phyloP scores from a whole-genome alignment of 495 filamentous ascomycete species.

The Diplogelasinospora grovesii region DNA sequence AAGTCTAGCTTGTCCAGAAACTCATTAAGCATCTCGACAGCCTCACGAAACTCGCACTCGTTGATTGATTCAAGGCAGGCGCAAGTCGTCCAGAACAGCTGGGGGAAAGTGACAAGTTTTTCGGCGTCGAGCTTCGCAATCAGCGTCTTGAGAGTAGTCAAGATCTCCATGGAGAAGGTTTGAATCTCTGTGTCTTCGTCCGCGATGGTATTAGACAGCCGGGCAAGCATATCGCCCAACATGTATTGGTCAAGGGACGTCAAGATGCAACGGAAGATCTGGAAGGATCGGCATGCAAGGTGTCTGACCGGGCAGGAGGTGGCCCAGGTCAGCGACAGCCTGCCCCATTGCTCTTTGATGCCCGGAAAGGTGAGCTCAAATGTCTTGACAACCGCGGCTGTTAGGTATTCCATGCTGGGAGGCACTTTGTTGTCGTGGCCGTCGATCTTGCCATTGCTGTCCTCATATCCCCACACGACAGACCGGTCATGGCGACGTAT shows the following conservation, averaged over 20 bases:
- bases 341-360: constrained; percentile 83
- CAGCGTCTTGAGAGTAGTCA: constrained; percentile 86
- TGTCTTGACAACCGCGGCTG: constrained; percentile 70
- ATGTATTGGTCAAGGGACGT: constrained; percentile 84
- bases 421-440: constrained; percentile 76
- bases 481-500: constrained; percentile 78
- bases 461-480: constrained; percentile 91
- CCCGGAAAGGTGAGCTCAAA: constrained; percentile 82
- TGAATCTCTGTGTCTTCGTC: constrained; percentile 88
- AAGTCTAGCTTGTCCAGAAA: constrained; percentile 80
- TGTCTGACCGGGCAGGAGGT: constrained; percentile 95
- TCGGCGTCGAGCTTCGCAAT: constrained; percentile 73
- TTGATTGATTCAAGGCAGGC: constrained; percentile 94
- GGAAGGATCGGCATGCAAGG: constrained; percentile 92
- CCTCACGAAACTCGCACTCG: constrained; percentile 89
- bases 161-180: constrained; percentile 94
- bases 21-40: constrained; percentile 83
- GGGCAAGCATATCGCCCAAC: constrained; percentile 91
- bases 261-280: constrained; percentile 90
- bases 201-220: constrained; percentile 92
- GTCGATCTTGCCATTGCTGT: constrained; percentile 71
- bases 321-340: constrained; percentile 85
- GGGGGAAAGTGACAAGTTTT: constrained; percentile 79
- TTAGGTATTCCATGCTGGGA: constrained; percentile 74
- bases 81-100: constrained; percentile 95